Base-by-base conservation (phyloP, 2,329 filamentous ascomycete genomes). In the Hysterium pulicare region DNA sequence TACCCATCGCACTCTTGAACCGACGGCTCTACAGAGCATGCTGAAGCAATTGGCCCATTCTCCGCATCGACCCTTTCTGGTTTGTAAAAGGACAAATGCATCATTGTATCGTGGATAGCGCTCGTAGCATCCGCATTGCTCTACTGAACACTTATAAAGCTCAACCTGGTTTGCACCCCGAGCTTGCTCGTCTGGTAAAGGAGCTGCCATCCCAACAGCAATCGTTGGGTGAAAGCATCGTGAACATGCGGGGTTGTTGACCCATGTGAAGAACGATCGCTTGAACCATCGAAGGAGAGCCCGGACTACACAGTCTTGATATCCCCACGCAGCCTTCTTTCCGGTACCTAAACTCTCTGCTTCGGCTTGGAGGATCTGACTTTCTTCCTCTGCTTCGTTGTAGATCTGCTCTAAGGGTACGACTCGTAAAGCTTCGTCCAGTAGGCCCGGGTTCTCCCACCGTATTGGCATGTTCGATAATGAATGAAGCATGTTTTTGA, bases 11-110 rank as follows among this genome's bases (percentile, higher is more conserved):
- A 96, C 90, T 47, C 91, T 81, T 46, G 86, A 87, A 38, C 91
- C 91, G 11, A 97, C 82, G 4, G 93, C 93, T 46, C 91, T 82
- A 74, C 91, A 97, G 40, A 98, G 78, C 93, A 97, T 97, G 71
- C 86, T 91, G 72, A 98, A 98, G 76, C 90, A 96, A 71, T 96
- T 97, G 53, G 89, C 90, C 90, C 93, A 97, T 72, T 98, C 93
- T 48, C 93, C 93, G 47, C 86, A 86, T 54, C 93, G 84, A 26
- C 93, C 93, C 54, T 86, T 80, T 54, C 87, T 78, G 21, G 89
- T 94, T 66, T 96, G 86, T 33, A 98, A 73, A 47, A 97, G 71
- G 38, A 90, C 84, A 83, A 94, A 97, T 20, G 95, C 91, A 63
- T 98, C 91, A 46, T 88, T 91, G 66, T 95, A 97, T 47, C 93